Evolutionary conservation across 768 basidiomycete genomes (phyloP), one percentile per base, ranked within the genome.

Genomic region (Phaeotremella skinneri): DNA sequence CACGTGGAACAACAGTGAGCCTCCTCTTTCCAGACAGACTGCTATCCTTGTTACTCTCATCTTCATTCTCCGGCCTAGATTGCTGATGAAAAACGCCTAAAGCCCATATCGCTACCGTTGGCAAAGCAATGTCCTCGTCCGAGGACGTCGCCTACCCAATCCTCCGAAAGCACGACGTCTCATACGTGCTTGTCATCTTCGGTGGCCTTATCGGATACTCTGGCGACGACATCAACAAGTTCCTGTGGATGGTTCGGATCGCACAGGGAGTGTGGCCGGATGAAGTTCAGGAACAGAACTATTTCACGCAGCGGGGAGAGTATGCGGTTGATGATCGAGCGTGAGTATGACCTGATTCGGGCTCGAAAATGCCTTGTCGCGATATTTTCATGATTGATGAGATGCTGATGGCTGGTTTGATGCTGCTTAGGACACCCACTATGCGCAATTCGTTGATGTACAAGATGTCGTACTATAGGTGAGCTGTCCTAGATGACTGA

Each of bases 371-470:
- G n/a, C n/a, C n/a, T n/a, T n/a, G n/a, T n/a, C n/a, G n/a, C n/a
- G n/a, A n/a, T 14, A 11, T 31, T 13, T 20, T 9, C 17, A 25
- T 51, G 27, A 27, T 31, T 39, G 32, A 3, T 37, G 37, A 21
- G 48, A 17, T 11, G 11, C 32, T 30, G 25, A 23, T 54, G 29
- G 23, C 23, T 20, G 27, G 23, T 54, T 42, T 2, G 39, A 20
- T n/a, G 5, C 29, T 11, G 2, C 30, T 25, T 61, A 78, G 77
- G 7, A 85, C 88, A 0, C 79, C 83, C 0, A 79, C 91, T 13
- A 99, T 99, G 96, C 89, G 82, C 80, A 87, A 96, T 73, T 90
- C 90, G 70, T 80, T 99, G 79, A 96, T 99, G 94, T 98, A 98
- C 80, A 98, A 98, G 82, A 91, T 97, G 91, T 89, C 88, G 16